Percentiles rank a stretch among this genome's conserved stretches.
phyloP scores from a whole-genome alignment of 1,284 basidiomycete species.

The Irpex sp. region DNA sequence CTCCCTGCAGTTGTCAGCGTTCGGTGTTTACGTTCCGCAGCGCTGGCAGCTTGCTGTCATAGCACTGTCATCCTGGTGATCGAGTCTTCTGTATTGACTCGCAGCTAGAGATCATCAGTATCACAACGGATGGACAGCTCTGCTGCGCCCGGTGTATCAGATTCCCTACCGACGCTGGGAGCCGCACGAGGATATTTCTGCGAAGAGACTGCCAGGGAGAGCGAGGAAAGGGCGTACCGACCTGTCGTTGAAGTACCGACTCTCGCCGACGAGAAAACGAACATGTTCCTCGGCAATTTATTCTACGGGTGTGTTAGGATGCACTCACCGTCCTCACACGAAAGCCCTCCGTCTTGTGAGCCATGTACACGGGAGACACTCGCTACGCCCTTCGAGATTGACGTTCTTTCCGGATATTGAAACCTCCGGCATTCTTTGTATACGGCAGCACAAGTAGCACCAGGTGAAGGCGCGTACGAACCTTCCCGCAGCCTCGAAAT shows the following conservation, averaged over 20 bases:
- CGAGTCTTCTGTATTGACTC: not conserved
- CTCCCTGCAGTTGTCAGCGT: not conserved
- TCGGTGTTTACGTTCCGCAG: not conserved
- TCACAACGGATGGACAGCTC: not conserved
- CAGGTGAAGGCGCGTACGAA: not conserved
- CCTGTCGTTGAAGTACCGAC: not conserved
- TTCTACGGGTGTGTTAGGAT: not conserved
- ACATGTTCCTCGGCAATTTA: not conserved
- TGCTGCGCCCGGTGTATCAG: not conserved
- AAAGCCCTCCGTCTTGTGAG: not conserved
- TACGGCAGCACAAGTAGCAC: not conserved
- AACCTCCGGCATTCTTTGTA: not conserved
- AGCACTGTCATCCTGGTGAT: not conserved
- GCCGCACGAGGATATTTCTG: not conserved
- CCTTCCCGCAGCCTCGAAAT: not conserved
- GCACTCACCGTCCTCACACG: not conserved
- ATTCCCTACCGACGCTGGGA: not conserved
- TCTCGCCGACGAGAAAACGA: not conserved
- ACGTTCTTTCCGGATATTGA: not conserved
- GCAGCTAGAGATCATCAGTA: not conserved
- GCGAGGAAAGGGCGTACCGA: not conserved
- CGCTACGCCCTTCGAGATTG: not conserved
- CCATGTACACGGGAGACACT: not conserved
- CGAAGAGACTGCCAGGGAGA: not conserved
- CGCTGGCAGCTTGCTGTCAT: not conserved